phyloP scores from a whole-genome alignment of 169 alveolate genomes.

The Babesia ovata region DNA sequence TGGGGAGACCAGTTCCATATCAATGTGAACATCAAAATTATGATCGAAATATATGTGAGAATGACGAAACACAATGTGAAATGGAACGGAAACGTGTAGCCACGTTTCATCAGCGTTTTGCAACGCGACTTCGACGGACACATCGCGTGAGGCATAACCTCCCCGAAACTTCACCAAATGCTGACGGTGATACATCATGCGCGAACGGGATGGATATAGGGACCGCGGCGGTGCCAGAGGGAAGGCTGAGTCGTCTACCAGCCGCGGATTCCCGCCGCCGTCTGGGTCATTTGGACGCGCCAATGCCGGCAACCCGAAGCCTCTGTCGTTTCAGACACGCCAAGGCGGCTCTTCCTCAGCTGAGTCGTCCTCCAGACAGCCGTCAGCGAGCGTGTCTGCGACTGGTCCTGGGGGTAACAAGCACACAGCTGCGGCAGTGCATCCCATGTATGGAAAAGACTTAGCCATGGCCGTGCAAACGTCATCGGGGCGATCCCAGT shows the following conservation, averaged over 20 bases:
- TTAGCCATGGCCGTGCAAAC: neutral
- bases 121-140: neutral
- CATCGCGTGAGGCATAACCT: neutral
- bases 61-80: too few relatives aligned
- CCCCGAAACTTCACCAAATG: neutral
- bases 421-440: constrained; percentile 1
- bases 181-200: neutral
- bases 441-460: constrained; percentile 1
- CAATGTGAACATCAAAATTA: too few relatives aligned
- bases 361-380: constrained; percentile 1
- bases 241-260: neutral
- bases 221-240: constrained; percentile 21
- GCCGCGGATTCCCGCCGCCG: constrained; percentile 3
- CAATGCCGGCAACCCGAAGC: neutral
- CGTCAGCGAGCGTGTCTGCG: neutral
- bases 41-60: too few relatives aligned
- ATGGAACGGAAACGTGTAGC: too few relatives aligned
- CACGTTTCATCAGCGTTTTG: neutral
- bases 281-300: neutral
- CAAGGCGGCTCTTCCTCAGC: neutral
- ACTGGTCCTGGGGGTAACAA: neutral
- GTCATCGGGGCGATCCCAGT: neutral
- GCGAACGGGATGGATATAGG: constrained; percentile 15
- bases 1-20: too few relatives aligned
- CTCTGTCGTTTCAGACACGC: constrained; percentile 3